These are phyloP conservation scores for Elaeis oleifera DNA, from an alignment of 202 grass and related monocot genomes.

Conservation along the genomic window DNA sequence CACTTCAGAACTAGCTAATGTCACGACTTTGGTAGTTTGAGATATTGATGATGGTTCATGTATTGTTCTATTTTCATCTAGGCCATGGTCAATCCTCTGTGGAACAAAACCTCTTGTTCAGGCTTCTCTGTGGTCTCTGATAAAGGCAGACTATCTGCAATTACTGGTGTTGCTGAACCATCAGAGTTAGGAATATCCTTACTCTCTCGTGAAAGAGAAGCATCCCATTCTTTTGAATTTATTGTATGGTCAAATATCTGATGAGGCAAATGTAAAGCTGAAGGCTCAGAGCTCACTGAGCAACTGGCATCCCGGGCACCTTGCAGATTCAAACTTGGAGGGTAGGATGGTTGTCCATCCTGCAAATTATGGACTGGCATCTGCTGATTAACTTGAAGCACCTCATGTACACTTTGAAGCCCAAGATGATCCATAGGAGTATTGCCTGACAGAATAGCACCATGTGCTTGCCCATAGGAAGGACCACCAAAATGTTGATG, in stretches of 20 bases:
- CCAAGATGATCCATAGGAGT: conserved; percentile 27
- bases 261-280: conserved; percentile 36
- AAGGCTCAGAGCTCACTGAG: conserved; percentile 22
- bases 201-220: conserved; percentile 18
- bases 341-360: conserved; percentile 30
- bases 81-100: conserved; percentile 10
- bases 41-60: conserved; percentile 28
- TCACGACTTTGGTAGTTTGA: conserved; percentile 8
- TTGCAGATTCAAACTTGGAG: conserved; percentile 33
- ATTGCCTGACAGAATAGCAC: conserved; percentile 37
- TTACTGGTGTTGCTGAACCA: conserved; percentile 17
- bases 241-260: conserved; percentile 36
- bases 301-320: conserved; percentile 28
- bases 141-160: conserved; percentile 14
- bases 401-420: conserved; percentile 47
- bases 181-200: conserved; percentile 21
- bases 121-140: conserved; percentile 15
- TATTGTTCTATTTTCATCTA: conserved; percentile 13
- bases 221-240: conserved; percentile 32
- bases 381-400: conserved; percentile 39
- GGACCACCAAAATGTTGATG: conserved; percentile 42
- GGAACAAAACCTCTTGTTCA: conserved; percentile 13
- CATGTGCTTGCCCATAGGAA: conserved; percentile 39
- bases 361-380: conserved; percentile 24
- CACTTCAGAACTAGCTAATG: conserved; percentile 21